A percentile compares a stretch with the other conserved stretches of the same genome.
Conservation (phyloP, 75 land plant species). For the Cunninghamia lanceolata region DNA sequence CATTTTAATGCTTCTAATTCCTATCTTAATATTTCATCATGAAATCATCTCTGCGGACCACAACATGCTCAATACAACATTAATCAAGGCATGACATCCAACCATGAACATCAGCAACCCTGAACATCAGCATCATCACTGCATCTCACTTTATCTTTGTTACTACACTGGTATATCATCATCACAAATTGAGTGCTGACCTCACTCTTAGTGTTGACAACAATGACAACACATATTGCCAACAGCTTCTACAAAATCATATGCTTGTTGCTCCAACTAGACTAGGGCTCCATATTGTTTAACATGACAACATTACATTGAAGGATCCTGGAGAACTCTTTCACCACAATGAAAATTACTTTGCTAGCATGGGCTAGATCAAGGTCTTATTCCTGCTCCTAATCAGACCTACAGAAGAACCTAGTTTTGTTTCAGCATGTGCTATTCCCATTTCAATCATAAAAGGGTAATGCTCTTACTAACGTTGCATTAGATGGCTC, state of each 20-base stretch:
- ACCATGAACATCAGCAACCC: no score
- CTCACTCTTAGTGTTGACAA: no score
- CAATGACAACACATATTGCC: no score
- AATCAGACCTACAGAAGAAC: not conserved
- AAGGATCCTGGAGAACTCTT: not conserved
- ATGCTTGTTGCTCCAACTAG: not conserved
- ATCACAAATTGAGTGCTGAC: no score
- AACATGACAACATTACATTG: not conserved
- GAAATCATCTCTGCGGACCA: no score
- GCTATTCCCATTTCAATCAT: not conserved
- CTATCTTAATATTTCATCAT: no score
- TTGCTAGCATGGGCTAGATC: not conserved
- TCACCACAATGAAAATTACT: not conserved
- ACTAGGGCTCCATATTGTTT: not conserved
- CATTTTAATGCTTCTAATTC: no score
- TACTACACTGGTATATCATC: no score
- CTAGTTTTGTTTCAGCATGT: not conserved
- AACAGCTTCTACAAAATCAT: not conserved
- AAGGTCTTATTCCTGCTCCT: not conserved
- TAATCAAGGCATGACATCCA: no score
- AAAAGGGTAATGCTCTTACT: not conserved
- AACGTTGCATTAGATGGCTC: not conserved
- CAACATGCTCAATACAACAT: no score
- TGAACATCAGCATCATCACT: no score
- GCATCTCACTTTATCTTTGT: no score